These are phyloP conservation scores for Thoreauomyces humboldtii DNA, from an alignment of 192 early-diverging fungal species.

Conservation along the genomic window DNA sequence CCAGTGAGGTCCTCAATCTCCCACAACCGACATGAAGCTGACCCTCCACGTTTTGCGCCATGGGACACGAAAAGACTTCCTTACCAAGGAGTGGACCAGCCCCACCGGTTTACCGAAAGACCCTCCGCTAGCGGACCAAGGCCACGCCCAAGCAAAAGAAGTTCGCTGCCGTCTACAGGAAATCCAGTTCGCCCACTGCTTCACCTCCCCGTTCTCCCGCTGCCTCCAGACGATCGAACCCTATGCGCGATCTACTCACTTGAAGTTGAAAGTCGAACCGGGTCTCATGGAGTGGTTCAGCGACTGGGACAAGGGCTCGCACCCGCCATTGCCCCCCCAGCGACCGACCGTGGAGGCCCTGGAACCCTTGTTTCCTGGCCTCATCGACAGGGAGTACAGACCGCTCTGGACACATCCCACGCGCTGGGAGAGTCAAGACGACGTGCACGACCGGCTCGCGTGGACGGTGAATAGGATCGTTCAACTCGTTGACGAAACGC, in stretches of 20 bases:
- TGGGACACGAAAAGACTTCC: constrained; percentile 33
- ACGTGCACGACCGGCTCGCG: constrained; percentile 25
- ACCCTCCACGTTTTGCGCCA: constrained; percentile 25
- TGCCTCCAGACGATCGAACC: constrained; percentile 36
- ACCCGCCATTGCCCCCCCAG: background rate
- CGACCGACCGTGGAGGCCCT: background rate
- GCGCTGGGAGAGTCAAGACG: constrained; percentile 24
- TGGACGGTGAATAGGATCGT: background rate
- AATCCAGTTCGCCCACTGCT: constrained; percentile 1
- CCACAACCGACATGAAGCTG: too few relatives aligned
- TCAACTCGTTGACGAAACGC: background rate
- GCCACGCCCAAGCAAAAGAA: constrained; percentile 15
- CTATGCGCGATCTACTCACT: background rate
- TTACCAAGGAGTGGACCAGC: constrained; percentile 9
- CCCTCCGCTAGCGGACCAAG: constrained; percentile 22
- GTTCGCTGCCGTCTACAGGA: constrained; percentile 1
- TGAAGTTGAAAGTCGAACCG: constrained; percentile 23
- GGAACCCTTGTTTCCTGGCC: constrained; percentile 1
- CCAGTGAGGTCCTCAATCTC: too few relatives aligned
- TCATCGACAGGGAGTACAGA: constrained; percentile 6
- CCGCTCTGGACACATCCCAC: background rate
- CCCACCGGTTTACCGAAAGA: constrained; percentile 21
- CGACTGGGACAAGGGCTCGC: background rate
- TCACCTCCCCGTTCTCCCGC: constrained; percentile 35
- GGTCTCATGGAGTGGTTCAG: constrained; percentile 39